Base-by-base conservation (phyloP, 805 yeast genomes). In the Hagleromyces aurorensis region DNA sequence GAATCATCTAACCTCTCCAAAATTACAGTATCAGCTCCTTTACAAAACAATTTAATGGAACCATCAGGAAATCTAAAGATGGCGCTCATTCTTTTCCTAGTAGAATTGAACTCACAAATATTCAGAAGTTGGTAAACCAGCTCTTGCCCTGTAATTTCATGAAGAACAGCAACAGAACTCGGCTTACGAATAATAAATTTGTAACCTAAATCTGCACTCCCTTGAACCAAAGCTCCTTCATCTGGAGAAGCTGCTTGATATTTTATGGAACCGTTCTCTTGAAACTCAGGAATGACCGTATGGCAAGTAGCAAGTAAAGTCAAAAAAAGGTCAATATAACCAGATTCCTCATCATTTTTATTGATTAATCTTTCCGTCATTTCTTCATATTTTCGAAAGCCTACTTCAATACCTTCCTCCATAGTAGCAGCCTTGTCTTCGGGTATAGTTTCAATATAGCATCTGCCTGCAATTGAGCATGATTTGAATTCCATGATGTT, bases 201-300 rank as follows among this genome's bases (percentile, higher is more conserved):
- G 52, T 80, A 91, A 0, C 96, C 97, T 26, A 89, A 62, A 48
- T 65, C 67, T 0, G 96, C 91, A 11, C 95, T 97, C 35, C 99
- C 99, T 46, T 87, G 86, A 2, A 91, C 99, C 38, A 91, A 66
- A 0, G 99, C 99, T 29, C 98, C 98, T 64, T 93, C 98, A 62
- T 91, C 99, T 0, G 98, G 98, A 0, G 97, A 87, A 0, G 98
- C 96, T 1, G 99, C 98, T 59, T 91, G 99, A 55, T 93, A 91
- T 54, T 84, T 87, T 40, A 91, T 77, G 3, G 67, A 44, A 0
- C 81, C 83, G 33, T 62, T 64, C 1, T 67, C 75, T 37, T 67
- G 69, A 12, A 70, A 63, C 55, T 91, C 98, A 0, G 99, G 99
- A 38, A 91, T 91, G 22, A 91, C 99, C 0, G 99, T 93, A 50